Evolutionary conservation across 2,329 filamentous ascomycete species (phyloP), one percentile per base, ranked within the genome.

Genomic region (Hypoxylon sp.): DNA sequence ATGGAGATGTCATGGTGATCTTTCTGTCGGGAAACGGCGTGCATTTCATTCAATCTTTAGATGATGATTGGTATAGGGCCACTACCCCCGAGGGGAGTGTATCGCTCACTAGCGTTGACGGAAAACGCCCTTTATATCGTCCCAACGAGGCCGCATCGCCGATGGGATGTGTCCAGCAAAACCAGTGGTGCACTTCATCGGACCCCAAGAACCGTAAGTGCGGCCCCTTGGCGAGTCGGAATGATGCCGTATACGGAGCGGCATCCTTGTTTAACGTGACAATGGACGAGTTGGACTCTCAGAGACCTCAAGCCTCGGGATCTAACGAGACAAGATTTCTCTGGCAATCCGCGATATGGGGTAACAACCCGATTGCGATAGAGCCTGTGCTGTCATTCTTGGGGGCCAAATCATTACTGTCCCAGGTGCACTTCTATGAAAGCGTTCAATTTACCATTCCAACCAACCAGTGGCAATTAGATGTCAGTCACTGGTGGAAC

Each of bases 21-120:
- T 61, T 59, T 20, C 16, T 63, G 7, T 55, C 55, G 0, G 61
- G 61, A 2, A 55, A 59, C 9, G 53, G 59, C 1, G 44, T 62
- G 3, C 0, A 2, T 2, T 59, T 59, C 12, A 9, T 3, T 2
- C 13, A 57, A 3, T 13, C 13, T 5, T 41, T 38, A n/a, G 35
- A 52, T 2, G 61, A 58, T n/a, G 41, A 46, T 1, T 63, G 59
- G 61, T 63, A 63, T n/a, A 36, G 29, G 7, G 53, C 45, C 2
- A 59, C 34, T 1, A 12, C 8, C 1, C 36, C 30, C 2, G 3
- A 13, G 3, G 12, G 21, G 13, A 20, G 2, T 7, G 23, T 12
- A 11, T 20, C 15, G 2, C n/a, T 9, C 1, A 21, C 8, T 4
- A 25, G 8, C 5, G 2, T 5, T 3, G 9, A 7, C 11, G 27